Base-by-base conservation (phyloP, 169 alveolate genomes). In the Eimeria sp. region DNA sequence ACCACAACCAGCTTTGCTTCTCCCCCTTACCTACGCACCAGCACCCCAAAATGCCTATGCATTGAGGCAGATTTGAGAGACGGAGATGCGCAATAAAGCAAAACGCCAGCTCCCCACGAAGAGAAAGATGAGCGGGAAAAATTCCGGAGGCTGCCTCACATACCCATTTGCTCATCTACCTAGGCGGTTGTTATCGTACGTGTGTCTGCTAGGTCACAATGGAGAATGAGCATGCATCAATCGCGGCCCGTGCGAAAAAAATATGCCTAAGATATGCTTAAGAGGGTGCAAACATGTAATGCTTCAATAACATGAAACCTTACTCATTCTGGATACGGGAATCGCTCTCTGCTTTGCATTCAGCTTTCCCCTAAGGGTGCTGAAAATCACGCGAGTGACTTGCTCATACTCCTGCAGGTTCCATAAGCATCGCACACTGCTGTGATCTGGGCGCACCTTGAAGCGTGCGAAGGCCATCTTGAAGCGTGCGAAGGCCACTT, bases 401-500 rank as follows among this genome's bases (percentile, higher is more conserved):
- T 93, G 96, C 64, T 93, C 96, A 66, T 93, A 93, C 66, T 93
- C 96, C 96, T 93, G 93, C 64, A 37, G 52, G 60, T 85, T 20
- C 25, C 43, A 58, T 52, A 82, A 25, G 56, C 64, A 77, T 27
- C 58, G 33, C n/a, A 25, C 40, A 60, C 33, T 78, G 68, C 89
- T 49, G 25, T 78, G 78, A 68, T 13, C 62, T 56, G 20, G 62
- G 1, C 6, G 62, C 62, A 11, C 62, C 62, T 8, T 4, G 62
- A 0, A 2, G 62, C 62, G 14, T 56, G 20, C 20, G 20, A 4
- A 56, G 20, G 62, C 62, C 62, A 56, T n/a, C 62, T 8, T 4
- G 62, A 0, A 2, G 62, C 62, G 14, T 56, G 20, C 20, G 20
- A 4, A 56, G 20, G 62, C 62, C 62, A 56, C 2, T 11, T 56